Evolutionary conservation across 768 basidiomycete species (phyloP).

Genomic region (Xerocomellus dryophilus): DNA sequence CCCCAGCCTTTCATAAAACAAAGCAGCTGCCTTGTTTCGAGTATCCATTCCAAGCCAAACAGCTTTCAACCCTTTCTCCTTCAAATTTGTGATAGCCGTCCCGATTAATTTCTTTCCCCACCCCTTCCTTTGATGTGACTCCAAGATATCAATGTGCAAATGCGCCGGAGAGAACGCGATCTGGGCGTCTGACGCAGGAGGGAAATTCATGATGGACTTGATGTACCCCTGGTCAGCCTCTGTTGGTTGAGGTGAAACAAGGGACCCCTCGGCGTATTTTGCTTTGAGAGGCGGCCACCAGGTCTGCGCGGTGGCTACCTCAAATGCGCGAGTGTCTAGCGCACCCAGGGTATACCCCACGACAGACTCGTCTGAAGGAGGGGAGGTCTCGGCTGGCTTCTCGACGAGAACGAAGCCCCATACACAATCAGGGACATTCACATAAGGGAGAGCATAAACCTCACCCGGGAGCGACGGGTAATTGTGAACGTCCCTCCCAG

Average conservation of each 20-base stretch:
- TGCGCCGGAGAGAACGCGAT: constrained; percentile 69
- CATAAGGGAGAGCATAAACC: constrained; percentile 73
- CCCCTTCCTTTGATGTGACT: constrained; percentile 62
- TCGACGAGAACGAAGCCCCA: constrained; percentile 76
- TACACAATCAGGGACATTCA: constrained; percentile 55
- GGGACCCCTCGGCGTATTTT: constrained; percentile 44
- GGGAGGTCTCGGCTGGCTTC: constrained; percentile 22
- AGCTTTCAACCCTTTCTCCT: constrained; percentile 41
- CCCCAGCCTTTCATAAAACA: constrained; percentile 62
- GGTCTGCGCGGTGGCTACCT: constrained; percentile 46
- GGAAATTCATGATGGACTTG: constrained; percentile 33
- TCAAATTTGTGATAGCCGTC: constrained; percentile 52
- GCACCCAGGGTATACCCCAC: constrained; percentile 75
- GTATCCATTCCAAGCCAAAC: constrained; percentile 72
- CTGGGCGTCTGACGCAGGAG: constrained; percentile 47
- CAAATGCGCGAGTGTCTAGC: constrained; percentile 63
- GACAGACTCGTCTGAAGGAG: constrained; percentile 37
- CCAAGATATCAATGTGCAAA: constrained; percentile 71
- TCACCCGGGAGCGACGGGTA: constrained; percentile 65
- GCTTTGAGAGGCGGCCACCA: constrained; percentile 68
- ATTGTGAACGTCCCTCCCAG: constrained; percentile 60
- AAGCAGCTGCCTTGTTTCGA: constrained; percentile 54
- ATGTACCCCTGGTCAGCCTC: constrained; percentile 33
- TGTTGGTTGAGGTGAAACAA: constrained; percentile 16
- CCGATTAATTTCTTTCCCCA: constrained; percentile 68